Conservation (phyloP, 2,329 filamentous ascomycete species). For the Stemphylium beticola region DNA sequence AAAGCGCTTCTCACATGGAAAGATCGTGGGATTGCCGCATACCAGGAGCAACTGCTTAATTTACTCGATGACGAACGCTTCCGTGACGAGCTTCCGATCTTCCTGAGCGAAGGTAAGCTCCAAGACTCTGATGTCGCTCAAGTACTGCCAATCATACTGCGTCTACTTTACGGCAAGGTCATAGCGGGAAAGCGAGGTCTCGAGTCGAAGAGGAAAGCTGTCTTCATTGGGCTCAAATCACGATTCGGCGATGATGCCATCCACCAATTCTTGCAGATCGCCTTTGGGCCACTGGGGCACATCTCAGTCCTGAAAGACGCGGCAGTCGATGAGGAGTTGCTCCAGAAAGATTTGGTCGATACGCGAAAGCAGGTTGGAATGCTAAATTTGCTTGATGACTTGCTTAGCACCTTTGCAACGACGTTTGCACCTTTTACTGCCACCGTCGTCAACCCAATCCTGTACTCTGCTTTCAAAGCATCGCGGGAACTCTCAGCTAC, state of each 20-base stretch:
- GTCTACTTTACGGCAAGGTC: constrained; percentile 86
- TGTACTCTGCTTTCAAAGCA: constrained; percentile 80
- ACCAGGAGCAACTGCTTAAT: constrained; percentile 84
- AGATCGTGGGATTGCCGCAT: constrained; percentile 72
- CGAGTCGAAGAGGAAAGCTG: constrained; percentile 74
- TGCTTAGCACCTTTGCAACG: constrained; percentile 82
- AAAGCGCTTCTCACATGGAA: constrained; percentile 92
- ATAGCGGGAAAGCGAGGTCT: constrained; percentile 85
- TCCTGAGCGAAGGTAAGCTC: constrained; percentile 74
- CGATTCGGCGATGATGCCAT: constrained; percentile 77
- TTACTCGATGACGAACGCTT: constrained; percentile 90
- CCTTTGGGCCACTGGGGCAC: constrained; percentile 72
- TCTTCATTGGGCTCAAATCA: constrained; percentile 75
- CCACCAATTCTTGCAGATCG: constrained; percentile 81
- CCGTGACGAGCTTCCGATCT: constrained; percentile 89
- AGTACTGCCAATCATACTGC: constrained; percentile 84
- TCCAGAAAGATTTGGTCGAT: constrained; percentile 62
- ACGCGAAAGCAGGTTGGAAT: constrained; percentile 86
- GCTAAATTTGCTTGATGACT: constrained; percentile 86
- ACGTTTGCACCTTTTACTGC: constrained; percentile 72
- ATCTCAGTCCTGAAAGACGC: constrained; percentile 64
- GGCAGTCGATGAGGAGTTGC: constrained; percentile 54
- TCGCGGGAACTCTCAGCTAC: constrained; percentile 51
- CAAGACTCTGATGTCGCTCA: constrained; percentile 73
- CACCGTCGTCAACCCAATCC: constrained; percentile 74